Evolutionary conservation across 2,329 filamentous ascomycete species (phyloP).

Genomic region (Cladosporium sp.): DNA sequence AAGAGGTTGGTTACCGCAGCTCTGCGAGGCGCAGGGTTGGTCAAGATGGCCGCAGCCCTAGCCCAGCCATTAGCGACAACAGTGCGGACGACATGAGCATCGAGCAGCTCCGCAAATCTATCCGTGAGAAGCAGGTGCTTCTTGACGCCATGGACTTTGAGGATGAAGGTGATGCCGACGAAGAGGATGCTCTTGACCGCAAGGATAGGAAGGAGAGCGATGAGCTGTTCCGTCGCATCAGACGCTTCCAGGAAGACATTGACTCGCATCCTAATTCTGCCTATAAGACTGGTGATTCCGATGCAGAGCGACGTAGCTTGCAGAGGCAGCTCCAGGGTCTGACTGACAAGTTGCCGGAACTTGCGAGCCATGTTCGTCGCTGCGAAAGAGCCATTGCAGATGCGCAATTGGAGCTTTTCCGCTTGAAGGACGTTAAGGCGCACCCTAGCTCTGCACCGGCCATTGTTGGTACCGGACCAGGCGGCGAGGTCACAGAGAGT

Average conservation of each 20-base stretch:
- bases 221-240: conserved; percentile 86
- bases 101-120: conserved; percentile 87
- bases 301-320: conserved; percentile 78
- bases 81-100: conserved; percentile 77
- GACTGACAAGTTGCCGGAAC: conserved; percentile 83
- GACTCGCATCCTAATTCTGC: conserved; percentile 80
- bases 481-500: conserved; percentile 83
- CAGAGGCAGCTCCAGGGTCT: conserved; percentile 85
- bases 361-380: conserved; percentile 86
- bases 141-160: conserved; percentile 95
- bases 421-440: conserved; percentile 86
- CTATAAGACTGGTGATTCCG: conserved; percentile 69
- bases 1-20: conserved; percentile 79
- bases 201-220: conserved; percentile 89
- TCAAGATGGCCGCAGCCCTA: conserved; percentile 64
- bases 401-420: conserved; percentile 85
- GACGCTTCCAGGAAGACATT: conserved; percentile 90
- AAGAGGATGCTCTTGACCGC: conserved; percentile 87
- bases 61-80: conserved; percentile 65
- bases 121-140: conserved; percentile 89
- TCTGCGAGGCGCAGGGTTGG: conserved; percentile 85
- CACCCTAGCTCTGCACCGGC: conserved; percentile 74
- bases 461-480: conserved; percentile 89
- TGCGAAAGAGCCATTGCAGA: conserved; percentile 92
- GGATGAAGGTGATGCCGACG: conserved; percentile 82